Evolutionary conservation across 257 asterid genomes (phyloP).

Genomic region (Penstemon davidsonii): DNA sequence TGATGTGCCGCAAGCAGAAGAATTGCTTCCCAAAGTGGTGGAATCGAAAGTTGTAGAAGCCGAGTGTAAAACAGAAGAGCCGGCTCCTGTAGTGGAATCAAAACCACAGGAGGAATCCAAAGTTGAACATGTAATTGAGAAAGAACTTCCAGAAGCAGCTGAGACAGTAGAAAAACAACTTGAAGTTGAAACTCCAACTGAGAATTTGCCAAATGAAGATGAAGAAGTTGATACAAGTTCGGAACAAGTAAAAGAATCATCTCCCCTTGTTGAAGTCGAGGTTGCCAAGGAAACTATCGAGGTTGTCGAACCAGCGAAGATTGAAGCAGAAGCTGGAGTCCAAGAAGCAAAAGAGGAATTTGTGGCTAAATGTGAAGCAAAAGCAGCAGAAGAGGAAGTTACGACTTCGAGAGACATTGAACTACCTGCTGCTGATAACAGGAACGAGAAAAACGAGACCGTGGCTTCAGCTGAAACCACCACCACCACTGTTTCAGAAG

Average conservation of each 20-base stretch:
- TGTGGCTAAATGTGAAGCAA: constrained; percentile 27
- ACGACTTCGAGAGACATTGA: constrained; percentile 38
- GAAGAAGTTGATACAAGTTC: constrained; percentile 33
- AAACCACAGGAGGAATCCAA: constrained; percentile 30
- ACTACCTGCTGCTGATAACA: constrained; percentile 32
- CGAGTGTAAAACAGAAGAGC: constrained; percentile 26
- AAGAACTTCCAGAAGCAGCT: constrained; percentile 31
- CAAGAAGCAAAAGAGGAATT: constrained; percentile 28
- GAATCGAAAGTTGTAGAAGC: constrained; percentile 26
- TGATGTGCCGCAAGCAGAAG: constrained; percentile 17
- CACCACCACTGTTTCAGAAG: too few species aligned
- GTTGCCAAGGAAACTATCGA: constrained; percentile 20
- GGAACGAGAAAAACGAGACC: constrained; percentile 17
- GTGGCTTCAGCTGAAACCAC: constrained; percentile 23
- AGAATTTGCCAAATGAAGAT: constrained; percentile 22
- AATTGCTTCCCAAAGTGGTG: constrained; percentile 28
- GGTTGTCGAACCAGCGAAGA: constrained; percentile 22
- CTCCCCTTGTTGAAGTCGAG: constrained; percentile 31
- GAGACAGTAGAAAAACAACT: constrained; percentile 28
- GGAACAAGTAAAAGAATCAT: constrained; percentile 25
- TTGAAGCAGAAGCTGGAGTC: constrained; percentile 32
- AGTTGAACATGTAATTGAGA: constrained; percentile 27
- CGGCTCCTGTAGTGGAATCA: constrained; percentile 39
- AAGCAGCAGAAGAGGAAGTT: constrained; percentile 32
- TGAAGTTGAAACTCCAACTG: constrained; percentile 32